Evolutionary conservation across 1,139 yeast species (phyloP), one percentile per base, ranked within the genome.

Genomic region (Arxiozyma telluris): DNA sequence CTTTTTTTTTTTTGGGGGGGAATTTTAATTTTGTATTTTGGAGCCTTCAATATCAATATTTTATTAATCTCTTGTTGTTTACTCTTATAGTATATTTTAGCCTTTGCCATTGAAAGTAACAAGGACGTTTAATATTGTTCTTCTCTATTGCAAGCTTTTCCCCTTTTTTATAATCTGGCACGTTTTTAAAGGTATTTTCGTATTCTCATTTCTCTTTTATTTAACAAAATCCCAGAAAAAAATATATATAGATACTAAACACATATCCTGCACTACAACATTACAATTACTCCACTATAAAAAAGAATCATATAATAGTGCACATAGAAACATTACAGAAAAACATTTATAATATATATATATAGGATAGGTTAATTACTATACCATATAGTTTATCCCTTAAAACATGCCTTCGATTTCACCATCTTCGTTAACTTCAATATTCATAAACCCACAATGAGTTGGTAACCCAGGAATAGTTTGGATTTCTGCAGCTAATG

Each of bases 401-500:
- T 74, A 85, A 64, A 85, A 85, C 62, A 86, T 75, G 21, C 94
- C 94, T 65, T 85, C 91, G 57, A 86, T 85, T 62, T 85, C 85
- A 52, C 91, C 93, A 49, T 85, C 81, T 44, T 84, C 88, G 66
- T 82, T 79, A 45, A 86, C 87, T 71, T 86, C 93, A 53, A 86
- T 91, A 63, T 85, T 84, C 91, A 86, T 85, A 72, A 82, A 86
- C 43, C 93, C 93, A 56, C 88, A 85, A 69, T 84, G 86, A n/a
- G 93, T 85, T 57, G 93, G 85, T 65, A 86, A 76, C 54, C 94
- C 93, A 46, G 94, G 94, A 65, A 86, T 86, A 38, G 94, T 86
- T 81, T 82, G 85, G 61, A 86, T 86, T 68, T 86, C 89, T 51
- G 88, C 91, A 25, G 93, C 91, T 62, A 86, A 75, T 1, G 91